Conservation (phyloP, 495 filamentous ascomycete species). For the Annulohypoxylon moriforme region DNA sequence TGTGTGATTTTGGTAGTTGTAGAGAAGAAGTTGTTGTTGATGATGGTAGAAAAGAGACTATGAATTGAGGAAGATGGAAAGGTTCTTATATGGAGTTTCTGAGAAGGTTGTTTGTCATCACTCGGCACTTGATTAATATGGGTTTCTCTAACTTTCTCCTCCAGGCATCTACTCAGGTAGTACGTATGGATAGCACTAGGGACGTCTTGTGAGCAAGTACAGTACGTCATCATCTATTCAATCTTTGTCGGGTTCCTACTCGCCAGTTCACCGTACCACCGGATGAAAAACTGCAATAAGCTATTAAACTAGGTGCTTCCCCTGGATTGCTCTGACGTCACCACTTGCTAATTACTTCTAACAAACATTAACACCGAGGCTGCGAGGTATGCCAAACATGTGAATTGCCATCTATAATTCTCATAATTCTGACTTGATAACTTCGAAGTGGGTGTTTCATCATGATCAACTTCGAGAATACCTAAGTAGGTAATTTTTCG, state of each 20-base stretch:
- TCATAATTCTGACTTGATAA: background rate
- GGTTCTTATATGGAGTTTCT: constrained; percentile 33
- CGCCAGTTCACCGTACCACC: constrained; percentile 4
- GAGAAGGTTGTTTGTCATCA: constrained; percentile 24
- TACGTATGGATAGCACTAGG: constrained; percentile 12
- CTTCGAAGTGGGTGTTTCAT: constrained; percentile 19
- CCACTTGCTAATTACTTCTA: constrained; percentile 15
- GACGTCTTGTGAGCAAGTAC: constrained; percentile 32
- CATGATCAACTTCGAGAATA: constrained; percentile 31
- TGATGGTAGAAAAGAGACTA: constrained; percentile 11
- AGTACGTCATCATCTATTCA: constrained; percentile 36
- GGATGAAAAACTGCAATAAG: constrained; percentile 18
- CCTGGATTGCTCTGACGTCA: constrained; percentile 39
- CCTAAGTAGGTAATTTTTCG: background rate
- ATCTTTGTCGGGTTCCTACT: constrained; percentile 29
- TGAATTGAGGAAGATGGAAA: constrained; percentile 18
- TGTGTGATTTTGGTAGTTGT: constrained; percentile 41
- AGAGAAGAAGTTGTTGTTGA: constrained; percentile 23
- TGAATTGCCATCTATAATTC: constrained; percentile 33
- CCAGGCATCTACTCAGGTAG: background rate
- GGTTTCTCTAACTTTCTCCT: background rate
- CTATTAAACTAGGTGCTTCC: constrained; percentile 12
- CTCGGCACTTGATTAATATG: constrained; percentile 3
- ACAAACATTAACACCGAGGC: constrained; percentile 1
- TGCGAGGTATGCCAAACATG: constrained; percentile 1